Evolutionary conservation across 2,329 filamentous ascomycete species (phyloP).

Genomic region (Phialophora chinensis): DNA sequence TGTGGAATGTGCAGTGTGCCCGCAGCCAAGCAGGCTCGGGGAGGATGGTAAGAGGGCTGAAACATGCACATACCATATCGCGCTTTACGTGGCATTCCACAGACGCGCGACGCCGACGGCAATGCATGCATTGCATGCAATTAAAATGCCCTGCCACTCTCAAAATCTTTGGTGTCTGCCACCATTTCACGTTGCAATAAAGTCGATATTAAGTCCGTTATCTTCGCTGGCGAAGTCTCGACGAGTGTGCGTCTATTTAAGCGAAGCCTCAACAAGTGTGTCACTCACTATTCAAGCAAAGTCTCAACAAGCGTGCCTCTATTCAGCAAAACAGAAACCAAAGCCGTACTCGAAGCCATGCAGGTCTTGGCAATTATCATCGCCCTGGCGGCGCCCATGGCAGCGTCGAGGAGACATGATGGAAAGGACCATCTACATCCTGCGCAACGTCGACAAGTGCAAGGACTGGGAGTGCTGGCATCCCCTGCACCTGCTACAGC

Average conservation of each 20-base stretch:
- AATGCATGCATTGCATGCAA: slow-evolving; percentile 1
- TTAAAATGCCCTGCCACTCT: slow-evolving; percentile 20
- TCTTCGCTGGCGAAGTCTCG: slow-evolving; percentile 17
- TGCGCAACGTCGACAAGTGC: slow-evolving; percentile 16
- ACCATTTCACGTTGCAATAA: slow-evolving; percentile 1
- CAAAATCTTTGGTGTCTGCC: neutral
- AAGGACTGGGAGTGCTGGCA: slow-evolving; percentile 16
- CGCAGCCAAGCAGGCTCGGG: neutral
- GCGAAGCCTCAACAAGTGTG: no score
- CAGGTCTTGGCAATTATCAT: slow-evolving; percentile 13
- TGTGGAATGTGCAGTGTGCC: neutral
- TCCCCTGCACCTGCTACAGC: neutral
- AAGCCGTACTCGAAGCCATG: slow-evolving; percentile 12
- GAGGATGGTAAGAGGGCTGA: slow-evolving; percentile 1
- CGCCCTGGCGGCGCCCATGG: slow-evolving; percentile 18
- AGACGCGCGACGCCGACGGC: neutral
- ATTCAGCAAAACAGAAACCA: neutral
- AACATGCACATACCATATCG: slow-evolving; percentile 25
- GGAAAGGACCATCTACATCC: slow-evolving; percentile 29
- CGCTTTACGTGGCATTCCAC: slow-evolving; percentile 23
- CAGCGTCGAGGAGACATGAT: slow-evolving; percentile 17
- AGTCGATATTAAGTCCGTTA: neutral
- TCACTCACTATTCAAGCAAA: no score
- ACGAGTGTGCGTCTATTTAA: neutral
- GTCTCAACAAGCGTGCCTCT: neutral